A percentile compares a stretch with the other conserved stretches of the same genome.
Conservation (phyloP, 2,329 filamentous ascomycete genomes). For the Neopestalotiopsis rosae region DNA sequence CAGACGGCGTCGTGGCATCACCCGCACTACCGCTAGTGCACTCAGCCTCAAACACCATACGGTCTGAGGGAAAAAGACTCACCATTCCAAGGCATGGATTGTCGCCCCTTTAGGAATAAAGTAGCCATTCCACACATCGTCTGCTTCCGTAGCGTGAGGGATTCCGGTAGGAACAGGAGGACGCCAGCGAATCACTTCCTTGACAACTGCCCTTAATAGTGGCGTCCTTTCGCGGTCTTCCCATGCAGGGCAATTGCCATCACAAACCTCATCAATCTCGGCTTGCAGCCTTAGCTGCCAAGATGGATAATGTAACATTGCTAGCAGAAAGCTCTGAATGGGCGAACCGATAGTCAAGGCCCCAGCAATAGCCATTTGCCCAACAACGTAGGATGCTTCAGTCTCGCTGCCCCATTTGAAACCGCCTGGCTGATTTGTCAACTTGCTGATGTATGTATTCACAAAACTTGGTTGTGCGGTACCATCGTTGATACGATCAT, state of each 20-base stretch:
- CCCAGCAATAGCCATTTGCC: slow-evolving; percentile 54
- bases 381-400: slow-evolving; percentile 51
- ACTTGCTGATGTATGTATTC: slow-evolving; percentile 43
- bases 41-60: background rate
- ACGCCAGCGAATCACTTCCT: slow-evolving; percentile 59
- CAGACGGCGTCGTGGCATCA: background rate
- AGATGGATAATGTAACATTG: slow-evolving; percentile 45
- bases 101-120: slow-evolving; percentile 57
- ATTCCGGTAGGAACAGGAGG: slow-evolving; percentile 60
- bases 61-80: slow-evolving; percentile 24
- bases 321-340: slow-evolving; percentile 48
- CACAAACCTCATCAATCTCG: slow-evolving; percentile 53
- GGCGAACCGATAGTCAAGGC: slow-evolving; percentile 50
- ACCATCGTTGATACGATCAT: slow-evolving; percentile 36
- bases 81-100: slow-evolving; percentile 59
- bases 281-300: slow-evolving; percentile 47
- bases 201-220: slow-evolving; percentile 52
- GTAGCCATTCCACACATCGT: slow-evolving; percentile 55
- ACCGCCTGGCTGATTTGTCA: slow-evolving; percentile 29
- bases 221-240: slow-evolving; percentile 52
- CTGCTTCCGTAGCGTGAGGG: slow-evolving; percentile 54
- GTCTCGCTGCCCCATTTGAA: slow-evolving; percentile 35
- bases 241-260: slow-evolving; percentile 50
- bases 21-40: background rate
- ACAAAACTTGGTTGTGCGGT: slow-evolving; percentile 46